These are phyloP conservation scores for Nicotiana knightiana DNA, from an alignment of 257 asterid species.

Conservation along the genomic window DNA sequence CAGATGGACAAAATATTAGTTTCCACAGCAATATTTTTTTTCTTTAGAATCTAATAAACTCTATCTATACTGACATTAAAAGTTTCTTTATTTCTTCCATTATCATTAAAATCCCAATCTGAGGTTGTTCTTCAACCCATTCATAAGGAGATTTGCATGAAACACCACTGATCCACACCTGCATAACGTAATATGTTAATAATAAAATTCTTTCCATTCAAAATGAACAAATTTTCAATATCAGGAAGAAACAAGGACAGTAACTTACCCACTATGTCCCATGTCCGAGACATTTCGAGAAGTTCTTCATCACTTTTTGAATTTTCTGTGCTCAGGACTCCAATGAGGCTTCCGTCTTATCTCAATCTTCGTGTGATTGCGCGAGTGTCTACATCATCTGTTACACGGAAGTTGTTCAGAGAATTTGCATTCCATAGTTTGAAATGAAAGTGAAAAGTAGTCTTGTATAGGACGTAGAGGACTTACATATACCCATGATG, in stretches of 20 bases:
- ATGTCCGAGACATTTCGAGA: slow-evolving; percentile 58
- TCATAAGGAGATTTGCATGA: slow-evolving; percentile 79
- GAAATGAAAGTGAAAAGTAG: neutral
- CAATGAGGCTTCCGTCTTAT: slow-evolving; percentile 93
- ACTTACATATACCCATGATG: slow-evolving; percentile 92
- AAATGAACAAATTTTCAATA: neutral
- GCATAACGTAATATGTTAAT: slow-evolving; percentile 18
- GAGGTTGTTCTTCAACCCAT: slow-evolving; percentile 62
- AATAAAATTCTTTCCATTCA: neutral
- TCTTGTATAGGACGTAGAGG: neutral
- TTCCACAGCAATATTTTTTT: slow-evolving; percentile 6
- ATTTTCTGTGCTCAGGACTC: slow-evolving; percentile 82
- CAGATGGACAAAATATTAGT: slow-evolving; percentile 7
- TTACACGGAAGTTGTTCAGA: slow-evolving; percentile 17
- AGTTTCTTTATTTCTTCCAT: slow-evolving; percentile 36
- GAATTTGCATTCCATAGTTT: neutral
- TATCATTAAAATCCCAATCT: slow-evolving; percentile 72
- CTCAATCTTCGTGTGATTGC: slow-evolving; percentile 83
- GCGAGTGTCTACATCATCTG: slow-evolving; percentile 97
- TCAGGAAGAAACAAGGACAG: neutral
- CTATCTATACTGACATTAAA: slow-evolving; percentile 49
- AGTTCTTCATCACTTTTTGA: slow-evolving; percentile 78
- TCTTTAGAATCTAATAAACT: neutral
- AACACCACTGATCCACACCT: slow-evolving; percentile 89
- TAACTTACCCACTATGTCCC: slow-evolving; percentile 80